Evolutionary conservation across 2,329 filamentous ascomycete species (phyloP), one percentile per base, ranked within the genome.

Genomic region (Fusarium pseudograminearum): DNA sequence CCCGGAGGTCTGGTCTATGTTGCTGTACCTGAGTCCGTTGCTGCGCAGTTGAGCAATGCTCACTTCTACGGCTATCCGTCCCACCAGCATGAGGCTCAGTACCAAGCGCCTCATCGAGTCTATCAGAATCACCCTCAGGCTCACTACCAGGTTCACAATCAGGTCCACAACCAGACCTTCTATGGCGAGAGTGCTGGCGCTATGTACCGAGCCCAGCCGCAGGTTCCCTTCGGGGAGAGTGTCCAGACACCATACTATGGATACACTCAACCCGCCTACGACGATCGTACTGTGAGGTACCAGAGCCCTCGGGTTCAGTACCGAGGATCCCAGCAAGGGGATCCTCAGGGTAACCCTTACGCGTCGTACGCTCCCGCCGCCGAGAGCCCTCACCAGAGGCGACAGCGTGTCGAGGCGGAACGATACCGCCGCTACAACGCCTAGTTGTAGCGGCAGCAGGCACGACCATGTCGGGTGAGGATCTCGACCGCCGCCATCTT

Each of bases 381-480:
- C 15, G 57, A 68, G 24, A 42, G 53, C 16, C 30, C 54, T 7
- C 51, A 64, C 38, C 40, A 64, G 41, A 42, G 16, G 10, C 50
- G 40, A 48, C 44, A 67, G 44, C 60, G 45, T 24, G 16, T 15
- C 20, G 61, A 65, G 20, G 42, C 55, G n/a, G 54, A 44, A 31
- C 47, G 54, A 20, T 65, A 66, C 31, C n/a, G 24, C 36, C 54
- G 47, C 34, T 61, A 61, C 38, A 66, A 61, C 28, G 40, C 22
- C 18, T 41, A 22, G 28, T 24, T 14, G 6, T 34, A 8, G 18
- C n/a, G 14, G 33, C 57, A 33, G 10, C 15, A 26, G 47, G n/a
- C 12, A 9, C 28, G 14, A 41, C 7, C 10, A 40, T 7, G 11
- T 15, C 15, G 20, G 18, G 28, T 30, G 28, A 47, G 57, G 26